Evolutionary conservation across 2,329 filamentous ascomycete species (phyloP).

Genomic region (Penicillium sp.): DNA sequence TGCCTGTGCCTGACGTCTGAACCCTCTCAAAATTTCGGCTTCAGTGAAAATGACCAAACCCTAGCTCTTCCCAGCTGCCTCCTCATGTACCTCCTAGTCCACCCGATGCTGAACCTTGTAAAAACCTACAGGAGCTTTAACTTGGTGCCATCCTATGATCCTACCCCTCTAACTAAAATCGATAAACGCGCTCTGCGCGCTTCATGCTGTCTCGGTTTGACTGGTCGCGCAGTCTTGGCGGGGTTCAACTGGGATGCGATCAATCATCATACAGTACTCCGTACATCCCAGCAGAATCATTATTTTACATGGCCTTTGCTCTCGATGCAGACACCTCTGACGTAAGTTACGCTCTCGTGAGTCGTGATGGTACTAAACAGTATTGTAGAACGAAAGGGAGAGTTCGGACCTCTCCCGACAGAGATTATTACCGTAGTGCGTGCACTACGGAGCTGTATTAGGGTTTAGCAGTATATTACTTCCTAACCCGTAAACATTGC

Average conservation of each 20-base stretch:
- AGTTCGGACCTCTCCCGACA: neutral
- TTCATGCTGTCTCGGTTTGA: constrained; percentile 6
- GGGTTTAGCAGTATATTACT: neutral
- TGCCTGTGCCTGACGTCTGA: constrained; percentile 16
- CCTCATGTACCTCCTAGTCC: neutral
- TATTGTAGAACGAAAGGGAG: neutral
- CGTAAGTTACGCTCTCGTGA: neutral
- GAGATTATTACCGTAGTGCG: neutral
- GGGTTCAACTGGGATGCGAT: neutral
- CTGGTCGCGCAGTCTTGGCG: neutral
- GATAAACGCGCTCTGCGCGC: constrained; percentile 23
- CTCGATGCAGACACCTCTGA: constrained; percentile 13
- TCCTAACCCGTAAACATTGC: neutral
- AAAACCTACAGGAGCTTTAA: neutral
- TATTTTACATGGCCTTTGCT: neutral
- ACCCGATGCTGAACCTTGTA: neutral
- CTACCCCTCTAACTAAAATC: neutral
- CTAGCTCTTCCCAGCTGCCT: neutral
- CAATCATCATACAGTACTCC: neutral
- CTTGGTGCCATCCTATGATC: neutral
- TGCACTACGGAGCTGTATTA: neutral
- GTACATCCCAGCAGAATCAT: neutral
- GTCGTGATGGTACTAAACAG: neutral
- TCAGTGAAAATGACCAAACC: neutral
- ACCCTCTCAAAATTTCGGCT: constrained; percentile 4